Evolutionary conservation across 2,329 filamentous ascomycete genomes (phyloP).

Genomic region (Nemania sp.): DNA sequence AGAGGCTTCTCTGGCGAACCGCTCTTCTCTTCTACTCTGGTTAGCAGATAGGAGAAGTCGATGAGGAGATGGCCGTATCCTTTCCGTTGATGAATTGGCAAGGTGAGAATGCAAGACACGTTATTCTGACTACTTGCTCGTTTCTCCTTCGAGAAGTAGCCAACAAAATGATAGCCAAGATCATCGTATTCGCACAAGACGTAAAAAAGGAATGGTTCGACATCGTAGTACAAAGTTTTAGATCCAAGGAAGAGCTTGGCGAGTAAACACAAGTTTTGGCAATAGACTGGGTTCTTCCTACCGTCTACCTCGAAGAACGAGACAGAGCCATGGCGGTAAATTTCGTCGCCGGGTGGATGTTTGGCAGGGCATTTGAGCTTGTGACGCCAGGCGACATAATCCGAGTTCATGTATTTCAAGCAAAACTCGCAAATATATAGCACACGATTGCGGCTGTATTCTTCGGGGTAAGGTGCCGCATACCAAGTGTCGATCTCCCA

Average conservation of each 20-base stretch:
- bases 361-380: constrained; percentile 97
- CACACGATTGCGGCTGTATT: constrained; percentile 94
- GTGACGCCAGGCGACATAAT: constrained; percentile 96
- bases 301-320: constrained; percentile 98
- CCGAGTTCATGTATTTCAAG: constrained; percentile 98
- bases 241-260: constrained; percentile 98
- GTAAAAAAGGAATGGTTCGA: constrained; percentile 96
- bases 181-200: constrained; percentile 95
- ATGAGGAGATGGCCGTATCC: constrained; percentile 96
- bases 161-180: constrained; percentile 91
- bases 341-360: constrained; percentile 95
- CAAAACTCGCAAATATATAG: constrained; percentile 99
- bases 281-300: constrained; percentile 96
- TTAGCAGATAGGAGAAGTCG: constrained; percentile 96
- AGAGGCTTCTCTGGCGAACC: constrained; percentile 96
- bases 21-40: constrained; percentile 88
- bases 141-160: constrained; percentile 99
- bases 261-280: constrained; percentile 92
- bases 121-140: constrained; percentile 93
- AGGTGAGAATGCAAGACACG: constrained; percentile 92
- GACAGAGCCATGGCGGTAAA: constrained; percentile 87
- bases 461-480: constrained; percentile 94
- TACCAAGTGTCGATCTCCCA: constrained; percentile 99
- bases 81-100: constrained; percentile 95
- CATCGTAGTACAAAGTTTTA: constrained; percentile 97